phyloP scores from a whole-genome alignment of 495 filamentous ascomycete species.

The Parathielavia appendiculata region DNA sequence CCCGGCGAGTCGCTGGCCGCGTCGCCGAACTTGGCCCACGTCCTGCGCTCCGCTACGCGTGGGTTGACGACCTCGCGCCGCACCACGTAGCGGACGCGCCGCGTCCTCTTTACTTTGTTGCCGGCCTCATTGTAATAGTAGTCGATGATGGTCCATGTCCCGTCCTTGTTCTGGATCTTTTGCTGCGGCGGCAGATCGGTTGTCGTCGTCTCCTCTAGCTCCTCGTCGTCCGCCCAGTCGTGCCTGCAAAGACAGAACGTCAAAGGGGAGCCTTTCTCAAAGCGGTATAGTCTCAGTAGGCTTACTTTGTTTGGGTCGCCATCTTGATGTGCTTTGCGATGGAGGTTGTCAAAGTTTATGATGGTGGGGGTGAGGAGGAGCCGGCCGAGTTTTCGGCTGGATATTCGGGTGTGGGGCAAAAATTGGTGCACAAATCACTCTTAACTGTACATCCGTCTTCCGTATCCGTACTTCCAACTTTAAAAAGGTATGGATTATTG shows the following conservation, averaged over 20 bases:
- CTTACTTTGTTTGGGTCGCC: conserved; percentile 30
- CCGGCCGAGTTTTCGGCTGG: conserved; percentile 30
- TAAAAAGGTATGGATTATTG: too few species aligned
- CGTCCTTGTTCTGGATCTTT: conserved; percentile 91
- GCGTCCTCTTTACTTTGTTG: conserved; percentile 94
- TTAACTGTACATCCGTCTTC: neutral
- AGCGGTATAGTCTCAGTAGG: neutral
- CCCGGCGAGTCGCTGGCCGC: conserved; percentile 60
- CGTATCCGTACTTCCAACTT: too few species aligned
- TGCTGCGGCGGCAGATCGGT: conserved; percentile 75
- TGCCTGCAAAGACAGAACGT: conserved; percentile 27
- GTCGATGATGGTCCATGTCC: conserved; percentile 89
- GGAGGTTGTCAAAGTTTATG: neutral
- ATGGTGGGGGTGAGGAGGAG: conserved; percentile 29
- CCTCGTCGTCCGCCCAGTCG: conserved; percentile 94
- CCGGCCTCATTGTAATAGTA: conserved; percentile 88
- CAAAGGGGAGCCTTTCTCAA: neutral
- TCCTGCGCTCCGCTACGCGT: conserved; percentile 85
- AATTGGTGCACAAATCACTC: conserved; percentile 18
- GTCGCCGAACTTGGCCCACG: conserved; percentile 87
- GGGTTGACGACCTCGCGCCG: conserved; percentile 92
- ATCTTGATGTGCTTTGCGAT: conserved; percentile 18
- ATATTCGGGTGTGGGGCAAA: conserved; percentile 38
- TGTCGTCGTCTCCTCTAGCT: conserved; percentile 76
- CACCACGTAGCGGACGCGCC: conserved; percentile 83